These are phyloP conservation scores for Lactuca saligna DNA, from an alignment of 129 eudicot genomes.

Conservation along the genomic window DNA sequence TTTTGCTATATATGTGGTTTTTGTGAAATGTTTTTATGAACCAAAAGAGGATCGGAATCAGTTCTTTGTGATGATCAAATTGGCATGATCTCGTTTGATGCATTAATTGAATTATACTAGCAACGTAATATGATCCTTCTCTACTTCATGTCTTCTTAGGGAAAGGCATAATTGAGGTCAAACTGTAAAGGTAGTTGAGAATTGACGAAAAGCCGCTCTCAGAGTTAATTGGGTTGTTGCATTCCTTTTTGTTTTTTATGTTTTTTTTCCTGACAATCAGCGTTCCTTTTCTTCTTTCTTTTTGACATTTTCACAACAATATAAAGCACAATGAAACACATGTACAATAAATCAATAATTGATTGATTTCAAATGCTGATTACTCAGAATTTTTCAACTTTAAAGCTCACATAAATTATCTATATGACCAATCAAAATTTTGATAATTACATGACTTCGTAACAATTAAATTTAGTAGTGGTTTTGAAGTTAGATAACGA, in stretches of 20 bases:
- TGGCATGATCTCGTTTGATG: neutral
- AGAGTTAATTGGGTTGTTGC: neutral
- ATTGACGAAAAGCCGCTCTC: neutral
- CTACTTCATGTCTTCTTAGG: no score
- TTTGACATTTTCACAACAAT: neutral
- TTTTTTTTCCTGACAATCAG: neutral
- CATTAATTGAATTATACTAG: no score
- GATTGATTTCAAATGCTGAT: no score
- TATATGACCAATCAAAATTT: no score
- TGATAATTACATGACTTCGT: neutral
- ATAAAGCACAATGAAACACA: neutral
- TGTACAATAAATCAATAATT: neutral
- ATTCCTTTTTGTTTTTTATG: neutral
- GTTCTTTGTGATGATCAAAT: neutral
- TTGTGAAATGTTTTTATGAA: no score
- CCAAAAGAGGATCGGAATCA: slow-evolving; percentile 1
- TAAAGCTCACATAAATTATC: no score
- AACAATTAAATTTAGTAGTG: neutral
- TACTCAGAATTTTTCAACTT: no score
- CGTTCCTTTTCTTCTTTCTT: neutral
- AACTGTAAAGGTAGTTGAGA: no score
- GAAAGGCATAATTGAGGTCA: no score
- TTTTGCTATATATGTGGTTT: neutral
- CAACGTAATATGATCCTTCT: no score
- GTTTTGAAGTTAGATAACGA: neutral